Evolutionary conservation across 208 protist genomes (phyloP).

Genomic region (Herpetomonas tarakana): DNA sequence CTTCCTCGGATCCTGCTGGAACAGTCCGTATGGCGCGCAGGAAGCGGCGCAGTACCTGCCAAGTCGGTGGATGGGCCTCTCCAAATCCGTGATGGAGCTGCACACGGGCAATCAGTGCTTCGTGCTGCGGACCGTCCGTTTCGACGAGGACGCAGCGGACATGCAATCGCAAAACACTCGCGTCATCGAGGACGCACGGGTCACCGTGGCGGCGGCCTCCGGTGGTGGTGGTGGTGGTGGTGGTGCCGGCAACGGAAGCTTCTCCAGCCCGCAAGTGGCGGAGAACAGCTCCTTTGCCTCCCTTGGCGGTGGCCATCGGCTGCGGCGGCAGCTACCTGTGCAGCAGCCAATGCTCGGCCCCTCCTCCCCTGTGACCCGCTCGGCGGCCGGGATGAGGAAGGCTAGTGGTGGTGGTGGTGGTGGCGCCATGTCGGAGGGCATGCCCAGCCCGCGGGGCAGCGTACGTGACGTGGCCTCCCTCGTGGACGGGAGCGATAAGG

Average conservation of each 20-base stretch:
- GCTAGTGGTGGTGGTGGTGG: neutral
- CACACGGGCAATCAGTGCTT: conserved; percentile 54
- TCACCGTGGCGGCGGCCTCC: conserved; percentile 2
- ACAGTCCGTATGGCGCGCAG: conserved; percentile 33
- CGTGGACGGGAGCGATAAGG: neutral
- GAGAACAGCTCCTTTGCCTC: conserved; percentile 1
- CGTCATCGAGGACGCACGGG: neutral
- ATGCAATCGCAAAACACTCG: neutral
- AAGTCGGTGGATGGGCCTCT: conserved; percentile 55
- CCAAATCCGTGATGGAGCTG: conserved; percentile 35
- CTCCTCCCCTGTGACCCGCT: neutral
- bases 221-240: conserved; percentile 1
- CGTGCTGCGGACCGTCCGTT: conserved; percentile 21
- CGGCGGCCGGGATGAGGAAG: neutral
- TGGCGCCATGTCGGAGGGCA: neutral
- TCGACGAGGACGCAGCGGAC: conserved; percentile 13
- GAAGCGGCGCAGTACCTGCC: conserved; percentile 32
- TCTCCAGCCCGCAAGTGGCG: neutral
- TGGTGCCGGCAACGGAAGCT: neutral
- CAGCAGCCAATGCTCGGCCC: neutral
- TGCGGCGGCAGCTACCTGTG: neutral
- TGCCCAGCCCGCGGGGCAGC: neutral
- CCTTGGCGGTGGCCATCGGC: neutral
- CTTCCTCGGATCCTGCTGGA: conserved; percentile 54
- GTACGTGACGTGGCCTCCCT: conserved; percentile 2